These are phyloP conservation scores for Kluyveromyces starmeri DNA, from an alignment of 805 yeast genomes.

Conservation along the genomic window DNA sequence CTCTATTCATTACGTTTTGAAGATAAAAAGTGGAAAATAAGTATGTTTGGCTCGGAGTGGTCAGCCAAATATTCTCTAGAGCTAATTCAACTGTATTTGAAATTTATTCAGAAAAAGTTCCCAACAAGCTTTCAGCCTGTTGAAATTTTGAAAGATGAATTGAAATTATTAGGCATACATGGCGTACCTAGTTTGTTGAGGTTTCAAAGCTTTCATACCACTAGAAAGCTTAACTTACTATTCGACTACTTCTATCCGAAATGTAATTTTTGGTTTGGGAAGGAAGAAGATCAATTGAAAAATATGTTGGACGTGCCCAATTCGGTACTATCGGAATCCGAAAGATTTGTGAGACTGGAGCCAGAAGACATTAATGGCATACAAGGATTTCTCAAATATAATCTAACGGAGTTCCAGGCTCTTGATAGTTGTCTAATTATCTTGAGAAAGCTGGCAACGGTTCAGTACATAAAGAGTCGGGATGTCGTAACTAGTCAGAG, in stretches of 20 bases:
- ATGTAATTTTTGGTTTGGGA: not conserved
- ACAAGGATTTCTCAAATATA: constrained; percentile 20
- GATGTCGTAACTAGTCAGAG: constrained; percentile 14
- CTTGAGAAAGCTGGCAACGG: constrained; percentile 16
- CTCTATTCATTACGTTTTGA: constrained; percentile 17
- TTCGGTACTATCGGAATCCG: constrained; percentile 5
- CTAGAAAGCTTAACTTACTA: constrained; percentile 1
- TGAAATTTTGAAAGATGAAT: constrained; percentile 10
- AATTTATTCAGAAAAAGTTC: constrained; percentile 9
- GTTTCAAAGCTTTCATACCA: constrained; percentile 8
- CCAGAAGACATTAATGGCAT: constrained; percentile 24
- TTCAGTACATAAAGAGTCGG: constrained; percentile 13
- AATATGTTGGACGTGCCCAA: constrained; percentile 1
- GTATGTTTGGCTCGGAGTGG: constrained; percentile 6
- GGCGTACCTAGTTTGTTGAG: constrained; percentile 7
- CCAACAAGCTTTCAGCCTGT: constrained; percentile 21
- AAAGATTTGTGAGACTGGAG: constrained; percentile 10
- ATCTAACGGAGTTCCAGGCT: constrained; percentile 14
- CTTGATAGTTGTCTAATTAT: constrained; percentile 9
- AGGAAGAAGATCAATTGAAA: constrained; percentile 4
- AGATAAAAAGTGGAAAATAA: constrained; percentile 16
- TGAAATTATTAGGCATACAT: constrained; percentile 10
- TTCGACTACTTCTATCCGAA: constrained; percentile 1
- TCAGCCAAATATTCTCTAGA: constrained; percentile 9
- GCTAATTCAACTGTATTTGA: constrained; percentile 15